Conservation (phyloP, 805 yeast species). For the Metschnikowia anglica region DNA sequence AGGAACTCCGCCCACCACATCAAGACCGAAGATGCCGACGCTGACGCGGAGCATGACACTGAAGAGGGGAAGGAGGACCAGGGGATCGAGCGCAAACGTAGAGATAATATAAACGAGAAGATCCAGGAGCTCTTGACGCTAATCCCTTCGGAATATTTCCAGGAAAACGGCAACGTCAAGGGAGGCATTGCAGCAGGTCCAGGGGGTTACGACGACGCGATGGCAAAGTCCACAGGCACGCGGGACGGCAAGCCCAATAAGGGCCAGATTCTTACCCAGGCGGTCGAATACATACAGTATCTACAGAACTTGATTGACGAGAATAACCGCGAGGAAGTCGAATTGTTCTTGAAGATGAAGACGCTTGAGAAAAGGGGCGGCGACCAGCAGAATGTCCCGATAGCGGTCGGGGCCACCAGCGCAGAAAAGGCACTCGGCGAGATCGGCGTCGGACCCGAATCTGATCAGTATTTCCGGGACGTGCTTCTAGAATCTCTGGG, state of each 20-base stretch:
- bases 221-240: constrained; percentile 47
- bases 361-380: constrained; percentile 42
- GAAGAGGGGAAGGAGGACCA: constrained; percentile 30
- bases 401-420: constrained; percentile 55
- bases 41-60: constrained; percentile 17
- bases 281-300: constrained; percentile 67
- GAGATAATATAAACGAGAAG: constrained; percentile 46
- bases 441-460: constrained; percentile 81
- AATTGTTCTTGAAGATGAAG: constrained; percentile 59
- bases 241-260: constrained; percentile 84
- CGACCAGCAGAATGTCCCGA: constrained; percentile 26
- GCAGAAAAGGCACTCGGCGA: constrained; percentile 75
- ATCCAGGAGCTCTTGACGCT: constrained; percentile 43
- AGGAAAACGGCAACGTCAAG: constrained; percentile 16
- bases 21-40: constrained; percentile 22
- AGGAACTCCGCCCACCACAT: constrained; percentile 32
- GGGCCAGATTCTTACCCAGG: constrained; percentile 74
- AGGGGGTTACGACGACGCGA: constrained; percentile 5
- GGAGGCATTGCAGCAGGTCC: neutral
- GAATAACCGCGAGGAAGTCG: constrained; percentile 77
- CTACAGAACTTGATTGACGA: constrained; percentile 74
- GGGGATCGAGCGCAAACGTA: constrained; percentile 41
- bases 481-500: constrained; percentile 16
- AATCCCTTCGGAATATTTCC: constrained; percentile 38
- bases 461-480: constrained; percentile 36